Base-by-base conservation (phyloP, 164 flowering plant genomes). In the grape (Vitis vinifera) region DNA sequence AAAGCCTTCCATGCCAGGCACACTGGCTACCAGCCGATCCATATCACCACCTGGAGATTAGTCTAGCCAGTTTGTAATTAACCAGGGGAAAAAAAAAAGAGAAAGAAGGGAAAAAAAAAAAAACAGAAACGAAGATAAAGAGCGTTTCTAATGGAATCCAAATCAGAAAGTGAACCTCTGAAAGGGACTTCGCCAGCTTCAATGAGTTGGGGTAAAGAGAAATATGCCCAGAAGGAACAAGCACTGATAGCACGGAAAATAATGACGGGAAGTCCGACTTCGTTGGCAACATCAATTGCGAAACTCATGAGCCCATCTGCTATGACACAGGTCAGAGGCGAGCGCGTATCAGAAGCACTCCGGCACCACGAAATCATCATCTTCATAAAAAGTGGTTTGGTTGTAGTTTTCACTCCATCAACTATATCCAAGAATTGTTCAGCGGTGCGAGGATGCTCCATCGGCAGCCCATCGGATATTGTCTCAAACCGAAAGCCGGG, bases 141-240 rank as follows among this genome's bases (percentile, higher is more conserved):
- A 7, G 6, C 44, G 7, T 31, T 31, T 31, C 44, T 31, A 31
- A 31, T 7, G 6, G 44, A 31, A 2, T 31, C 6, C 44, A 31
- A 31, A 31, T 7, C 44, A 31, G 44, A 31, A 31, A 31, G 44
- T 31, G 44, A 3, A 74, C 76, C 76, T 51, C 13, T 3, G 16
- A 71, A 71, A 10, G 78, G 78, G 63, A 76, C 9, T 17, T 71
- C 78, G 1, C 72, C 68, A n/a, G 75, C 60, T 51, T 31, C 44
- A 31, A 31, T 31, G 44, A 31, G 44, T 31, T 31, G 44, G 44
- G 44, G 44, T 31, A 31, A 31, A 31, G 6, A 31, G 44, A 31
- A 31, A 31, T 31, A 31, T 7, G 44, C 44, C 44, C 44, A 31
- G 68, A 13, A 47, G 59, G 60, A 62, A 19, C 68, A 62, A 51